A percentile compares a stretch with the other conserved stretches of the same genome.
These are phyloP conservation scores for Hypoxylon fuscum DNA, from an alignment of 495 filamentous ascomycete species.

Conservation along the genomic window DNA sequence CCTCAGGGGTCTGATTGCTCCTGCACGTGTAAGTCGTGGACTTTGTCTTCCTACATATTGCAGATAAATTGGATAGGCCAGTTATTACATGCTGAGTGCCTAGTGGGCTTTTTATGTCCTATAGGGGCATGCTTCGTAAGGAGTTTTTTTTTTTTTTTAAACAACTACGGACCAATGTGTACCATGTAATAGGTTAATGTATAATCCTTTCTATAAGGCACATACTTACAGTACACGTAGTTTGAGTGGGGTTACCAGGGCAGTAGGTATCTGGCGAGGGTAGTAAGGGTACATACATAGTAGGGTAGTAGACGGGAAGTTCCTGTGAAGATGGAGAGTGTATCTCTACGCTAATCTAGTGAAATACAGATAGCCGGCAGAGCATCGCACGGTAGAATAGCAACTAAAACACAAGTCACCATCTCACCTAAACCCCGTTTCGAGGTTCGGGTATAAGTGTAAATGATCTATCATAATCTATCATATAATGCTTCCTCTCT, in stretches of 20 bases:
- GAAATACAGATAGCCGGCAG: neutral
- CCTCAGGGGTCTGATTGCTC: slow-evolving; percentile 20
- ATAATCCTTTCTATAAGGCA: slow-evolving; percentile 33
- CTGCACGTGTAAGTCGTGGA: slow-evolving; percentile 36
- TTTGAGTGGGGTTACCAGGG: slow-evolving; percentile 21
- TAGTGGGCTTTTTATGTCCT: slow-evolving; percentile 13
- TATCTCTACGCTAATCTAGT: neutral
- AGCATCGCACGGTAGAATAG: neutral
- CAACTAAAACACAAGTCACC: neutral
- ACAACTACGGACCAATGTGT: slow-evolving; percentile 17
- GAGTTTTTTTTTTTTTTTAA: neutral
- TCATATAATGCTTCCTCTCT: neutral
- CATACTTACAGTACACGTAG: slow-evolving; percentile 34
- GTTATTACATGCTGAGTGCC: neutral
- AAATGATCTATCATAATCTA: neutral
- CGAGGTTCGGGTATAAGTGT: neutral
- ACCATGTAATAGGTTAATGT: slow-evolving; percentile 22
- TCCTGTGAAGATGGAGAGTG: slow-evolving; percentile 13
- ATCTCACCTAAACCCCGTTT: neutral
- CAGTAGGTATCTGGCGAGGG: slow-evolving; percentile 12
- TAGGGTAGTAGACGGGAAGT: slow-evolving; percentile 27
- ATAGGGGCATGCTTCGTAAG: slow-evolving; percentile 24
- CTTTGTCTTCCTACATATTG: slow-evolving; percentile 25
- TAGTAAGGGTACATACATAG: neutral
- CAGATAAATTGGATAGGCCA: slow-evolving; percentile 33